phyloP scores from a whole-genome alignment of 768 basidiomycete species.

The Boletus subparvulus region DNA sequence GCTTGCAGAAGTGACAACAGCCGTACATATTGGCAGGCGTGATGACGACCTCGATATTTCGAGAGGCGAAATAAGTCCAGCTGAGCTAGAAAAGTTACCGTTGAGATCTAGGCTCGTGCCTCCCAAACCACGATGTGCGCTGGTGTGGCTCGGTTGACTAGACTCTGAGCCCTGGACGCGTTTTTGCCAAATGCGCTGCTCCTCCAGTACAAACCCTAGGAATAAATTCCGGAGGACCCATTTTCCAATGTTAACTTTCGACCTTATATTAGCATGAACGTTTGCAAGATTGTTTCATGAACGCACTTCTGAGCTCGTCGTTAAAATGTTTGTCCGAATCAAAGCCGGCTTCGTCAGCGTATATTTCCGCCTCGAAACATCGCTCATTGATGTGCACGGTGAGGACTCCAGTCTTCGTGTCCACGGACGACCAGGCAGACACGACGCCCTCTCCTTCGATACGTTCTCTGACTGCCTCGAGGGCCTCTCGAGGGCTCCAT shows the following conservation, averaged over 20 bases:
- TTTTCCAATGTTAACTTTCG: conserved; percentile 84
- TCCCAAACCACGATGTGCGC: conserved; percentile 24
- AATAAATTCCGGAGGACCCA: conserved; percentile 90
- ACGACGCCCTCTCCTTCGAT: conserved; percentile 96
- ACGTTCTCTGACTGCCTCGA: conserved; percentile 84
- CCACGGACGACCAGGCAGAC: conserved; percentile 80
- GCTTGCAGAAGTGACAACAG: conserved; percentile 60
- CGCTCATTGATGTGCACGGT: conserved; percentile 84
- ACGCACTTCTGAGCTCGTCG: conserved; percentile 82
- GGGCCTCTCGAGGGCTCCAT: conserved; percentile 72
- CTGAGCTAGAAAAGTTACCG: conserved; percentile 14
- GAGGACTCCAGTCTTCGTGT: conserved; percentile 87
- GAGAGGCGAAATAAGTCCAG: conserved; percentile 29
- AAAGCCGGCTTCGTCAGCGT: conserved; percentile 87
- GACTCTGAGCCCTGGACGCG: conserved; percentile 23
- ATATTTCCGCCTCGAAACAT: conserved; percentile 93
- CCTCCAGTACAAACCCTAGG: conserved; percentile 70
- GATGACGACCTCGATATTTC: conserved; percentile 29
- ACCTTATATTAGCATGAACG: conserved; percentile 5
- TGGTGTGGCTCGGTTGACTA: conserved; percentile 13
- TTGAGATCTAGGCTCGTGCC: conserved; percentile 28
- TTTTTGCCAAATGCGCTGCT: conserved; percentile 46
- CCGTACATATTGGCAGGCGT: conserved; percentile 31
- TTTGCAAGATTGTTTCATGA: conserved; percentile 1
- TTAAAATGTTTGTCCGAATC: conserved; percentile 55